Evolutionary conservation across 345 rosid species (phyloP).

Genomic region (Garcia nutans): DNA sequence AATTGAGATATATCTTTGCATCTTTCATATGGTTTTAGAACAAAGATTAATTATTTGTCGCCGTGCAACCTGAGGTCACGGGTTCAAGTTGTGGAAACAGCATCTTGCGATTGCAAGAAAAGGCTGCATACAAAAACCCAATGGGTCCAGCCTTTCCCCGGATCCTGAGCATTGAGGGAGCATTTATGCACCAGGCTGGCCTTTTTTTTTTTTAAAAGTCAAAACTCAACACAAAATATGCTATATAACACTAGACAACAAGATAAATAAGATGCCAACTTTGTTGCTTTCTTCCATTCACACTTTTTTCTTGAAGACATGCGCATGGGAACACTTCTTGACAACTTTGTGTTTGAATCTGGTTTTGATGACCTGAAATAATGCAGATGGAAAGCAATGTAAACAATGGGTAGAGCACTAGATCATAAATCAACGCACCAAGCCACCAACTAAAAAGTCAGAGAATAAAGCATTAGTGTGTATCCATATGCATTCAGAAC

Average conservation of each 20-base stretch:
- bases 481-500: conserved; percentile 3
- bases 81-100: too few relatives aligned
- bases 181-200: too few relatives aligned
- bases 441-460: not conserved
- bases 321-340: conserved; percentile 15
- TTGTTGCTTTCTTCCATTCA: conserved; percentile 39
- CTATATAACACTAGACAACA: conserved; percentile 13
- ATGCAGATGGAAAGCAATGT: not conserved
- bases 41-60: not conserved
- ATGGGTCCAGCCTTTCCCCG: not conserved
- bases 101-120: too few relatives aligned
- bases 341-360: conserved; percentile 8
- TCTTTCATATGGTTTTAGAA: conserved; percentile 4
- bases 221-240: conserved; percentile 8
- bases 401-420: not conserved
- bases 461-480: not conserved
- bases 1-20: not conserved
- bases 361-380: conserved; percentile 16
- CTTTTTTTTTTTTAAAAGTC: too few relatives aligned
- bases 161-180: too few relatives aligned
- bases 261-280: conserved; percentile 43
- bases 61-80: too few relatives aligned
- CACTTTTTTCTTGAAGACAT: conserved; percentile 24
- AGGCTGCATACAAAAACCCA: too few relatives aligned
- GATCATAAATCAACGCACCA: not conserved